These are phyloP conservation scores for Curvularia eragrostidis DNA, from an alignment of 2,329 filamentous ascomycete genomes.

Conservation along the genomic window DNA sequence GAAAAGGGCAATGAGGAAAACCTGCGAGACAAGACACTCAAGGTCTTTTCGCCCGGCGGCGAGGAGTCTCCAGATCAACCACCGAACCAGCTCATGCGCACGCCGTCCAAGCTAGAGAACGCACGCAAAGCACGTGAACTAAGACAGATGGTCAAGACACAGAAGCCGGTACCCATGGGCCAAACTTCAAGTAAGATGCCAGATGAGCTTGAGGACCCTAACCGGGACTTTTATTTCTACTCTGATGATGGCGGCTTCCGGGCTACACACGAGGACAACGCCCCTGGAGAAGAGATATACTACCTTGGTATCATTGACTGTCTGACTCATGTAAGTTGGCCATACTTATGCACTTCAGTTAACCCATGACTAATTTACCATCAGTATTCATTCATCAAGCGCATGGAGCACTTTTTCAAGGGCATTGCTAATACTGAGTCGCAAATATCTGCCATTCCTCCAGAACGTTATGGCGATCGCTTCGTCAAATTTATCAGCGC, in stretches of 20 bases:
- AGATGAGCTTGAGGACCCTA: conserved; percentile 72
- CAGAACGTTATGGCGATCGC: conserved; percentile 88
- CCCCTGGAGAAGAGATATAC: conserved; percentile 88
- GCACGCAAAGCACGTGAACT: conserved; percentile 89
- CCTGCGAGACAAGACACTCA: conserved; percentile 83
- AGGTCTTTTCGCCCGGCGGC: conserved; percentile 91
- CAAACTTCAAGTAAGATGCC: conserved; percentile 86
- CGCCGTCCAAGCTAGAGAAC: conserved; percentile 91
- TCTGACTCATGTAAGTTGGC: conserved; percentile 80
- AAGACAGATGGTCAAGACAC: conserved; percentile 87
- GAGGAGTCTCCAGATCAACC: conserved; percentile 57
- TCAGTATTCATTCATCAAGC: conserved; percentile 92
- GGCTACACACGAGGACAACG: conserved; percentile 89
- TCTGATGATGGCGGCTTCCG: conserved; percentile 91
- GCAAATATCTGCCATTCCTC: conserved; percentile 91
- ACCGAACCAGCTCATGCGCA: conserved; percentile 79
- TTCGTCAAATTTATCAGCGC: conserved; percentile 92
- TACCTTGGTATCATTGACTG: conserved; percentile 99
- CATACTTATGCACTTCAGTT: neutral
- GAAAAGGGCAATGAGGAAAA: conserved; percentile 94
- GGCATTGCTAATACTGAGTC: conserved; percentile 81
- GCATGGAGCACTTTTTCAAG: conserved; percentile 96
- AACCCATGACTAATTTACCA: conserved; percentile 31
- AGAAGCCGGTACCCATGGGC: conserved; percentile 92
- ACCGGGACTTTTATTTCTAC: conserved; percentile 85